phyloP scores from a whole-genome alignment of 352 stramenopile species.

The Phytophthora meadii region DNA sequence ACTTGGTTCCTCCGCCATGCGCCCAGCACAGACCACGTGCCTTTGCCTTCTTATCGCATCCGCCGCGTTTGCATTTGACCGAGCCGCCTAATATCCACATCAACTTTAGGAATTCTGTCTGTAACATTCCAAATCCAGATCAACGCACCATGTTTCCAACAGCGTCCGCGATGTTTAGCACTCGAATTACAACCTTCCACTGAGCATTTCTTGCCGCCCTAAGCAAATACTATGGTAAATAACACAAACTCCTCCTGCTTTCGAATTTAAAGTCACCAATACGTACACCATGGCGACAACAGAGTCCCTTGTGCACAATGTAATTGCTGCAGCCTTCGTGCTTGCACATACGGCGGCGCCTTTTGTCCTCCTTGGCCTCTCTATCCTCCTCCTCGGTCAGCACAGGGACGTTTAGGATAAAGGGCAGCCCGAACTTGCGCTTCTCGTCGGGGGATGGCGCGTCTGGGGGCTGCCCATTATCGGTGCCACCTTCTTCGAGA shows the following conservation, averaged over 20 bases:
- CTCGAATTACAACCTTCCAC: slow-evolving; percentile 48
- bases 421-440: not conserved
- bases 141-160: slow-evolving; percentile 35
- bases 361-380: slow-evolving; percentile 45
- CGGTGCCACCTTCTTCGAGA: not conserved
- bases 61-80: slow-evolving; percentile 49
- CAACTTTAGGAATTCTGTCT: not conserved
- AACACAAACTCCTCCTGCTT: not conserved
- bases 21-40: slow-evolving; percentile 78
- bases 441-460: not conserved
- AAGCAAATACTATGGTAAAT: not conserved
- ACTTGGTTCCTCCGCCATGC: slow-evolving; percentile 69
- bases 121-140: too few relatives aligned
- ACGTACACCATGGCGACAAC: slow-evolving; percentile 49
- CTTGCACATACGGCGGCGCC: slow-evolving; percentile 41
- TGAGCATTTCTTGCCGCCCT: slow-evolving; percentile 61
- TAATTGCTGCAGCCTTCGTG: slow-evolving; percentile 55
- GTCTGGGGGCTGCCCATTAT: not conserved
- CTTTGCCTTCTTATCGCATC: slow-evolving; percentile 39
- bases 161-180: slow-evolving; percentile 56
- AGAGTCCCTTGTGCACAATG: slow-evolving; percentile 54
- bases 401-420: not conserved
- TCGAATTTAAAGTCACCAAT: not conserved
- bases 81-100: slow-evolving; percentile 6
- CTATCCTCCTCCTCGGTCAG: not conserved